Evolutionary conservation across 176 grass and related monocot species (phyloP).

Genomic region (Triticum monococcum): DNA sequence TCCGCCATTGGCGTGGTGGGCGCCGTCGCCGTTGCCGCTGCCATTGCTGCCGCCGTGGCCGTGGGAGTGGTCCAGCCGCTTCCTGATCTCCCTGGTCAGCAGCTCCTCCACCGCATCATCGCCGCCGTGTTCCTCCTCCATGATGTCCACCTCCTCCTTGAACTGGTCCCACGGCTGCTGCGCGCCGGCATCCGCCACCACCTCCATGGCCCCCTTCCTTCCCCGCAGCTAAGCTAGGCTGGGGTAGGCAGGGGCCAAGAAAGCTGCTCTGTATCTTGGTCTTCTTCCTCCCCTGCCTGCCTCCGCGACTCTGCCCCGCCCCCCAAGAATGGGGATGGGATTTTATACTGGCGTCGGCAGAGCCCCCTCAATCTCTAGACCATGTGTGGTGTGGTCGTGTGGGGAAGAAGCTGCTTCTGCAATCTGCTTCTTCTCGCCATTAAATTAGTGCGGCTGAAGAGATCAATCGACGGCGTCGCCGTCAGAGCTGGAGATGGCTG

Average conservation of each 20-base stretch:
- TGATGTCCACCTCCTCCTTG: slow-evolving; percentile 34
- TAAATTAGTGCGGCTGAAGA: background rate
- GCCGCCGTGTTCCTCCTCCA: slow-evolving; percentile 34
- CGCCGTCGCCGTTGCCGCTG: background rate
- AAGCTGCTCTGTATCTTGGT: background rate
- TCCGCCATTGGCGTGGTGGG: background rate
- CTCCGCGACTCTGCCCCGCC: background rate
- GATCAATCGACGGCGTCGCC: background rate
- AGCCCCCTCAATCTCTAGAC: background rate
- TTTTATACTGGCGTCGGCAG: background rate
- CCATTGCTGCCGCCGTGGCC: background rate
- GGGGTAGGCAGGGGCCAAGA: background rate
- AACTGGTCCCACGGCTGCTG: slow-evolving; percentile 31
- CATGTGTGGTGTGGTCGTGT: background rate
- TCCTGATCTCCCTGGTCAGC: slow-evolving; percentile 38
- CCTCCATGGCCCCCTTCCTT: slow-evolving; percentile 28
- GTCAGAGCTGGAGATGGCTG: background rate
- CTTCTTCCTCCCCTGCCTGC: background rate
- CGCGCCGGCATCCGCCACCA: slow-evolving; percentile 34
- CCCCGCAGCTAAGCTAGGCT: too few species aligned
- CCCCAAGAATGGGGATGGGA: background rate
- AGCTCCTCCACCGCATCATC: slow-evolving; percentile 11
- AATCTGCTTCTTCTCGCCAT: too few species aligned
- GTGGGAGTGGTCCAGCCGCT: background rate
- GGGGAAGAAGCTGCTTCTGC: too few species aligned